A percentile compares a stretch with the other conserved stretches of the same genome.
These are phyloP conservation scores for Colletotrichum sp. DNA, from an alignment of 2,329 filamentous ascomycete species.

Conservation along the genomic window DNA sequence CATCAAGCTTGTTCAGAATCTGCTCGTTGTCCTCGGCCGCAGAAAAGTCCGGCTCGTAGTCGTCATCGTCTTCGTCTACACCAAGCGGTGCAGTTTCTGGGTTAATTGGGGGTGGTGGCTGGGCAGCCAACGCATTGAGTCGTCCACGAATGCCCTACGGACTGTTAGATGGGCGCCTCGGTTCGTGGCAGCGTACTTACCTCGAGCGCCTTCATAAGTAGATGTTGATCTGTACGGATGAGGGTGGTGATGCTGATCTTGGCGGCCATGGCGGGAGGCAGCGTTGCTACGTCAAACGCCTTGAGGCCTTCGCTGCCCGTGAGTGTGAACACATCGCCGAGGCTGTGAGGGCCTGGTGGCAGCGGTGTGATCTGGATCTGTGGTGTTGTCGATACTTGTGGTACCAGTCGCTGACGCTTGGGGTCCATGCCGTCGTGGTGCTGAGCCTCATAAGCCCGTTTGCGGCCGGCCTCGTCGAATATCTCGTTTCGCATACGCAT, in stretches of 20 bases:
- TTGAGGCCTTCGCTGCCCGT: conserved; percentile 76
- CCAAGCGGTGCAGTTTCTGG: conserved; percentile 65
- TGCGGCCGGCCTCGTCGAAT: conserved; percentile 79
- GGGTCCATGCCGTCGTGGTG: conserved; percentile 76
- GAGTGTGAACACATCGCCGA: conserved; percentile 86
- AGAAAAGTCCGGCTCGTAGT: conserved; percentile 86
- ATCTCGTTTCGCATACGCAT: conserved; percentile 79
- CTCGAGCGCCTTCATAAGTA: conserved; percentile 76
- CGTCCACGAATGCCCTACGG: conserved; percentile 57
- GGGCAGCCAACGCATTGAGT: conserved; percentile 47
- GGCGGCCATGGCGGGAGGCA: conserved; percentile 77
- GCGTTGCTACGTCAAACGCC: conserved; percentile 80
- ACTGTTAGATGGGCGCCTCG: conserved; percentile 22
- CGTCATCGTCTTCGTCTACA: conserved; percentile 80
- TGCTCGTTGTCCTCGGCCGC: conserved; percentile 79
- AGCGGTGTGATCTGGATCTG: conserved; percentile 70
- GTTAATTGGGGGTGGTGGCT: conserved; percentile 53
- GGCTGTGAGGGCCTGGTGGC: conserved; percentile 75
- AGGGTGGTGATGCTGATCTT: conserved; percentile 84
- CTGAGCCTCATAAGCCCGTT: conserved; percentile 75
- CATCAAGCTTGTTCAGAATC: conserved; percentile 78
- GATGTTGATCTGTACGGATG: conserved; percentile 69
- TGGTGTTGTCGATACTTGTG: conserved; percentile 21
- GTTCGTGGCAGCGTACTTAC: conserved; percentile 46
- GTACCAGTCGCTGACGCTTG: conserved; percentile 77